Evolutionary conservation across 176 grass and related monocot genomes (phyloP), one percentile per base, ranked within the genome.

Genomic region (Oryza punctata): DNA sequence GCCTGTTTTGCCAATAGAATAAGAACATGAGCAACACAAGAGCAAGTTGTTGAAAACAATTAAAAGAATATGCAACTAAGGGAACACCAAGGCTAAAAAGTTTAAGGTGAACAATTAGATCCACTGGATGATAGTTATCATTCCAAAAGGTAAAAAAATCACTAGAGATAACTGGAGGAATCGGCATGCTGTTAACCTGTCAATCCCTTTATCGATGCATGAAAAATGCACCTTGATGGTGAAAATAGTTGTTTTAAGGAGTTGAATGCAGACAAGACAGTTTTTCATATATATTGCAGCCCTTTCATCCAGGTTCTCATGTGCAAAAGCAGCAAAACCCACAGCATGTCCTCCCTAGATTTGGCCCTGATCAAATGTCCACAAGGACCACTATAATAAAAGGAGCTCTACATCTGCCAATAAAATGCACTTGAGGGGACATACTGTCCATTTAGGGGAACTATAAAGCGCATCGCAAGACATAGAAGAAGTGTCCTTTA

Each of bases 1-100:
- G n/a, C 96, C 96, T 99, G 78, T 73, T 14, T 33, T 28, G 21
- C 14, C 0, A 28, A 16, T 45, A 25, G 29, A 40, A 67, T 52
- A 75, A 75, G 71, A 76, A 49, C 63, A 40, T 28, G 24, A 0
- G 35, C 33, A 74, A 66, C 19, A 67, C 1, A 64, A 29, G 30
- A 65, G 30, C 33, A 65, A 67, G 38, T 81, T 57, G 26, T 82
- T 8, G 14, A 90, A n/a, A 82, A 21, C 19, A 37, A 4, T 43
- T 12, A 3, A 33, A 69, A 33, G 6, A 2, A 74, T 19, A 40
- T 76, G 3, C 1, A 52, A 3, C 0, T 12, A 75, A 65, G 19
- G 21, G 57, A 61, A 24, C 57, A 24, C n/a, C 3, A n/a, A 23
- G 19, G 21, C 57, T 24, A 61, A 10, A 61, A 61, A 61, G n/a